Conservation (phyloP, 306 rosid genomes). For the Vigna reflexopilosa region DNA sequence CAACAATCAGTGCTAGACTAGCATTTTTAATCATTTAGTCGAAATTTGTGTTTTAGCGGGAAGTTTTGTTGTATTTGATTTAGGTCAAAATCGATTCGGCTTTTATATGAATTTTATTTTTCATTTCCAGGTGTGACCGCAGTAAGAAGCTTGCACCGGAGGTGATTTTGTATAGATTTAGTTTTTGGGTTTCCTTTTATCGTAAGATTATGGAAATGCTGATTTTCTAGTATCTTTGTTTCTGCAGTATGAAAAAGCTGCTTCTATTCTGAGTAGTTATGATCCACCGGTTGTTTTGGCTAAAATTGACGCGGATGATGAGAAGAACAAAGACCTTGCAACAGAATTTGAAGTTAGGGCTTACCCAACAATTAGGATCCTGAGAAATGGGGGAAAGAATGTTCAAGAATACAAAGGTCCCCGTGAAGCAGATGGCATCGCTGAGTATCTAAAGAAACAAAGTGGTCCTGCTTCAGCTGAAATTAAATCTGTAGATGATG, state of each 20-base stretch:
- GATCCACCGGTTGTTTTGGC: conserved; percentile 74
- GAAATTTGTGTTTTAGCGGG: not conserved
- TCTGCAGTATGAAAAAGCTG: conserved; percentile 79
- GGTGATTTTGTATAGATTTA: conserved; percentile 50
- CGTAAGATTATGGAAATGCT: conserved; percentile 4
- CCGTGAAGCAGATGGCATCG: conserved; percentile 79
- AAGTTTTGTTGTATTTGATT: not conserved
- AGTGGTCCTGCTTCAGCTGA: conserved; percentile 77
- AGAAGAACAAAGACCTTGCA: conserved; percentile 62
- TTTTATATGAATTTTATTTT: not conserved
- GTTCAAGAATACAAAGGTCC: conserved; percentile 84
- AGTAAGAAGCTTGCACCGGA: conserved; percentile 84
- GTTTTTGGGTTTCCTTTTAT: not conserved
- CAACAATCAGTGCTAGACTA: not conserved
- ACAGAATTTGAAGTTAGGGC: conserved; percentile 56
- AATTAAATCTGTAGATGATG: conserved; percentile 69
- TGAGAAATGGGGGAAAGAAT: conserved; percentile 75
- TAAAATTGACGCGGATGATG: conserved; percentile 74
- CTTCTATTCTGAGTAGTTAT: conserved; percentile 66
- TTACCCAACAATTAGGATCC: conserved; percentile 80
- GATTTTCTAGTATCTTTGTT: conserved; percentile 14
- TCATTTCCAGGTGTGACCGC: conserved; percentile 76
- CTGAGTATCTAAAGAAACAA: conserved; percentile 72
- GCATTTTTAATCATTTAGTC: not conserved
- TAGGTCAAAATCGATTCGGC: not conserved